Evolutionary conservation across 31 red algal species (phyloP), one percentile per base, ranked within the genome.

Genomic region (Endocladia muricata): DNA sequence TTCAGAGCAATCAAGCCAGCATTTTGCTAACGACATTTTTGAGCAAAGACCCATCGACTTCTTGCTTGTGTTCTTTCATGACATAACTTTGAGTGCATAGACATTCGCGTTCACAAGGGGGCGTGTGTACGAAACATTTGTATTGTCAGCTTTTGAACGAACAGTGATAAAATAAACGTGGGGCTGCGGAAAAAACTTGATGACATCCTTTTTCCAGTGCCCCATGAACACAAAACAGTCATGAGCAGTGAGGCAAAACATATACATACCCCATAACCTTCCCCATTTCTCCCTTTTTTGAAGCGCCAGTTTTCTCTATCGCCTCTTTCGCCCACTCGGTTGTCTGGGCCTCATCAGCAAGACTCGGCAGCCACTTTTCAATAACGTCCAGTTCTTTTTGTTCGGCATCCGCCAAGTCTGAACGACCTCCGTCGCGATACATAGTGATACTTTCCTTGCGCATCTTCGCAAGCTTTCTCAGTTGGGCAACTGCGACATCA

Each of bases 181-280:
- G n/a, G n/a, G n/a, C n/a, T n/a, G n/a, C n/a, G n/a, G n/a, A n/a
- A n/a, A n/a, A n/a, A n/a, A n/a, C n/a, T n/a, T n/a, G n/a, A n/a
- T n/a, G n/a, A n/a, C n/a, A n/a, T n/a, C n/a, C n/a, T n/a, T n/a
- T n/a, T n/a, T n/a, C n/a, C n/a, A n/a, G n/a, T n/a, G n/a, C n/a
- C n/a, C n/a, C n/a, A n/a, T n/a, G n/a, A n/a, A n/a, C n/a, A n/a
- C n/a, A n/a, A n/a, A n/a, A n/a, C n/a, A n/a, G n/a, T n/a, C n/a
- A n/a, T n/a, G n/a, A n/a, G n/a, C n/a, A n/a, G n/a, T n/a, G n/a
- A n/a, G n/a, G n/a, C n/a, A n/a, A n/a, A n/a, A n/a, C n/a, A n/a
- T 38, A 6, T 28, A 85, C 69, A 37, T 55, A 74, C 80, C 91
- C 91, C 84, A 94, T 94, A 41, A 89, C 91, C 62, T 94, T 94